Base-by-base conservation (phyloP, 306 rosid species). In the Mimosa bimucronata region DNA sequence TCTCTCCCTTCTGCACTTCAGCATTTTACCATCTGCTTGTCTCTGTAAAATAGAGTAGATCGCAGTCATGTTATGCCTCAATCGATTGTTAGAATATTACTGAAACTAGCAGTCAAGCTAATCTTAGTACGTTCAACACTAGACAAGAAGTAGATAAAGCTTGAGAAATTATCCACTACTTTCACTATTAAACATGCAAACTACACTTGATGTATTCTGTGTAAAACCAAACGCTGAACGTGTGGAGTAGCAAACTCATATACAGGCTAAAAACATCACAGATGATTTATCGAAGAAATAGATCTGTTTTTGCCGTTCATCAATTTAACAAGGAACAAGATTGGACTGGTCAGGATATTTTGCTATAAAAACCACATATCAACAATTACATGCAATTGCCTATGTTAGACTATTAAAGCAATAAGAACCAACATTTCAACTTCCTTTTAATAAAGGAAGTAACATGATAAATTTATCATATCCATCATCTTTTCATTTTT, bases 41-140 rank as follows among this genome's bases (percentile, higher is more conserved):
- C 46, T 50, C 77, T 73, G 78, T 13, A 73, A 31, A 31, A 53
- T 34, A 18, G 50, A 41, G 66, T n/a, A n/a, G 50, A 34, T 19
- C 66, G 30, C 12, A 15, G 77, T 34, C 41, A 73, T 21, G n/a
- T 10, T 6, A 73, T 13, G 12, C 66, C 12, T 53, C 50, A 52
- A 50, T 10, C 13, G 31, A n/a, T 31, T n/a, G 48, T 11, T 16
- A 23, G 66, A 14, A 26, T 71, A 71, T 7, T 45, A 52, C 46
- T 52, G 31, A 73, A 73, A 73, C 66, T 29, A 52, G 77, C 11
- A 9, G 37, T 34, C 48, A 53, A 52, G 50, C 46, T 11, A 73
- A 13, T 21, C 26, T 55, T 34, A 28, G 37, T 14, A 74, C 3
- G 41, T 50, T 37, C 7, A 38, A 34, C 45, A 55, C 67, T 74